Evolutionary conservation across 208 protist genomes (phyloP).

Genomic region (Wallacemonas sp.): DNA sequence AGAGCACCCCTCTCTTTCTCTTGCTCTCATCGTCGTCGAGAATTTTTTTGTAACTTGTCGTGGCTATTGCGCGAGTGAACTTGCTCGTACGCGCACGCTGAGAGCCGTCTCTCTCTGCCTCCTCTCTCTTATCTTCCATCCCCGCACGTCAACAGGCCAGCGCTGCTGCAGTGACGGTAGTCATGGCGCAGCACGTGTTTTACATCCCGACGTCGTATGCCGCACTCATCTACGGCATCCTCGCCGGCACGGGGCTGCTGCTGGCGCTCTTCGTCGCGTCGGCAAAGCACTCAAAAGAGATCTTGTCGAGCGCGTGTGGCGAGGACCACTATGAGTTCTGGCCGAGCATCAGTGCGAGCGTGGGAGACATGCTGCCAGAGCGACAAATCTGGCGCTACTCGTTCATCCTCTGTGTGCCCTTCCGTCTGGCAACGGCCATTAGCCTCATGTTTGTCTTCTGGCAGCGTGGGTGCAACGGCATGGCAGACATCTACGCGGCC

Average conservation of each 20-base stretch:
- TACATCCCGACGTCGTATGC: conserved; percentile 67
- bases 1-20: no score
- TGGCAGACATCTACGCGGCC: conserved; percentile 38
- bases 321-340: conserved; percentile 67
- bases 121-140: background rate
- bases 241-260: conserved; percentile 36
- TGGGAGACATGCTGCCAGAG: conserved; percentile 69
- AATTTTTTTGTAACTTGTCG: no score
- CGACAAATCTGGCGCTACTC: conserved; percentile 62
- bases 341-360: conserved; percentile 70
- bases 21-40: no score
- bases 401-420: conserved; percentile 53
- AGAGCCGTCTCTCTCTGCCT: no score
- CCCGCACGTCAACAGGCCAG: background rate
- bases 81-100: no score
- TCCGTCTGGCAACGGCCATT: conserved; percentile 48
- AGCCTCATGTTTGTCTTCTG: conserved; percentile 64
- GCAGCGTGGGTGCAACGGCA: conserved; percentile 43
- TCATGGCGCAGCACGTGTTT: conserved; percentile 55
- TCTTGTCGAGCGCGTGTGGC: conserved; percentile 52
- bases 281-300: conserved; percentile 33
- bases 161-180: no score
- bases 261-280: conserved; percentile 52
- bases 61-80: no score
- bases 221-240: conserved; percentile 57